These are phyloP conservation scores for Aristolochia californica DNA, from an alignment of 164 flowering plant species.

Conservation along the genomic window DNA sequence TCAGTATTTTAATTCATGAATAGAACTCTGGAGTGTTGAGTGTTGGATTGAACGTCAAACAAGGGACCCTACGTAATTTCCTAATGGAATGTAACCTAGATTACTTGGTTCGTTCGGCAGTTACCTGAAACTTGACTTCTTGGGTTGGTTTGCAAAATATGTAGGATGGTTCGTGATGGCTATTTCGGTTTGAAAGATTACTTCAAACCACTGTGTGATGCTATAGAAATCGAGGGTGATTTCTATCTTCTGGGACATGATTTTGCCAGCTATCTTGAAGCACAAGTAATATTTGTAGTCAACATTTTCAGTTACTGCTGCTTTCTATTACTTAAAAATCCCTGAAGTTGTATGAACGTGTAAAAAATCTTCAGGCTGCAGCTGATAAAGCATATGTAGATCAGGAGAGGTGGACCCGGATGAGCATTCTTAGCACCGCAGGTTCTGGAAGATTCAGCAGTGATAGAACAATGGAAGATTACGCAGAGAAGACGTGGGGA, in stretches of 20 bases:
- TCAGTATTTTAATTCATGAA: neutral
- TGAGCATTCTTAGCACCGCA: slow-evolving; percentile 50
- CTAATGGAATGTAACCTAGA: too few relatives aligned
- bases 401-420: slow-evolving; percentile 42
- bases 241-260: slow-evolving; percentile 50
- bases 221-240: slow-evolving; percentile 33
- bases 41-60: too few relatives aligned
- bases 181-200: slow-evolving; percentile 47
- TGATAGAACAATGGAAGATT: slow-evolving; percentile 42
- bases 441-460: slow-evolving; percentile 53
- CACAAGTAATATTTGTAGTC: slow-evolving; percentile 28
- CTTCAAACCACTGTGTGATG: slow-evolving; percentile 43
- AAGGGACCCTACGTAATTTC: too few relatives aligned
- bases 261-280: slow-evolving; percentile 48
- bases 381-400: slow-evolving; percentile 49
- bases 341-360: neutral
- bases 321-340: neutral
- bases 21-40: too few relatives aligned
- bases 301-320: neutral
- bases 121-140: neutral
- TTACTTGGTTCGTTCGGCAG: too few relatives aligned
- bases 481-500: slow-evolving; percentile 45
- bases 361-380: slow-evolving; percentile 24
- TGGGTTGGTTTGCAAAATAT: neutral
- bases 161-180: slow-evolving; percentile 55